Evolutionary conservation across 2,329 filamentous ascomycete species (phyloP), one percentile per base, ranked within the genome.

Genomic region (Botrytis deweyae): DNA sequence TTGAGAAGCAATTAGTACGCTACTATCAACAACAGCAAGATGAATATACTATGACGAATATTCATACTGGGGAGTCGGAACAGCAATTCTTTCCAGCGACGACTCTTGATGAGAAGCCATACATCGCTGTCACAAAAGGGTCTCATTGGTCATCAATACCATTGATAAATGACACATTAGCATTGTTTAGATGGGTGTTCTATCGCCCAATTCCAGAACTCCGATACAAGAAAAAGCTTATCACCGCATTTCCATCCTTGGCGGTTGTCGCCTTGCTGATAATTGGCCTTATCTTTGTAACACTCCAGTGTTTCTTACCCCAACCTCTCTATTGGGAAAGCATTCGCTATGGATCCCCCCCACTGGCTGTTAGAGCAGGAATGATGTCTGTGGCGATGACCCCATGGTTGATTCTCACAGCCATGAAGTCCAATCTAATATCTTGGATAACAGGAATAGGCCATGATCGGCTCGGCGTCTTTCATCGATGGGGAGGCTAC

Each of bases 301-400:
- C 91, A 0, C 86, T 97, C 6, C 97, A 96, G 82, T 92, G 90
- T 80, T 97, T 97, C 82, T 83, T 98, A 16, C 93, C 93, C 65
- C 93, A 95, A 78, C 95, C 95, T 1, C 87, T 97, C 4, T 98
- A 95, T 84, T 97, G 94, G 89, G 85, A 92, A 80, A 96, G 93
- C 82, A 97, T 98, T 78, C 87, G 87, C 64, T 95, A 89, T 79
- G 95, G 95, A 61, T 97, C 95, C 1, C 95, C 95, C 42, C 95
- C 95, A 0, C 82, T 98, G 72, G 94, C 95, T 16, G 90, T 98
- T 75, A 89, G 95, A 76, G 87, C 94, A 12, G 95, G 95, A 66
- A 98, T 98, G 95, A 89, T 98, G 73, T 91, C 95, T 20, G 91
- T 98, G 22, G 93, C 95, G 20, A 89, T 97, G 87, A 92, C 96